Percentiles rank a stretch among this genome's conserved stretches.
Conservation (phyloP, 179 eudicot genomes). For the Sideroxylon spinosum region DNA sequence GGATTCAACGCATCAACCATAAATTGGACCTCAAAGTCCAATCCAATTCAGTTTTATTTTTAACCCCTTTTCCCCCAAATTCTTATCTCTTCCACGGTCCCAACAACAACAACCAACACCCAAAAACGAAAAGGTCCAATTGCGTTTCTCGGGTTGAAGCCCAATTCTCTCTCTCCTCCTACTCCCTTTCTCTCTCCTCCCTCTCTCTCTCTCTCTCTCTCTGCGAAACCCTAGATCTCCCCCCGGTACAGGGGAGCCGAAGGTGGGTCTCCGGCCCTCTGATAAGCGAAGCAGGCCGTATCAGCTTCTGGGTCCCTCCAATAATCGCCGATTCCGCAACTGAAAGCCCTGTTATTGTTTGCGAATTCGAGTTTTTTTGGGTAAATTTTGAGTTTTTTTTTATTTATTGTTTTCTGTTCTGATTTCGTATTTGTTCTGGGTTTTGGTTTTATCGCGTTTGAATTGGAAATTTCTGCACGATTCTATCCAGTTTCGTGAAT, state of each 20-base stretch:
- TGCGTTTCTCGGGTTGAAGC: slow-evolving; percentile 32
- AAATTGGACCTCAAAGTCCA: slow-evolving; percentile 52
- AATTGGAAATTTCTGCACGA: background rate
- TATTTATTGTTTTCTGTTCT: background rate
- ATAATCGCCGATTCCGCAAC: slow-evolving; percentile 4
- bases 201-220: too few species aligned
- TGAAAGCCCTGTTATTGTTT: background rate
- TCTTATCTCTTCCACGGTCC: slow-evolving; percentile 20
- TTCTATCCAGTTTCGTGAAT: background rate
- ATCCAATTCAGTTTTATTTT: slow-evolving; percentile 40
- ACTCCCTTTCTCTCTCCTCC: slow-evolving; percentile 8
- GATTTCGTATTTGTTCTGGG: background rate
- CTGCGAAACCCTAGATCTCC: slow-evolving; percentile 48
- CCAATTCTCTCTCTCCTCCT: slow-evolving; percentile 48
- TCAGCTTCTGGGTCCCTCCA: slow-evolving; percentile 10
- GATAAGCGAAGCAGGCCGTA: background rate
- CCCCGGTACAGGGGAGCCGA: slow-evolving; percentile 15
- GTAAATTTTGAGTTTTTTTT: background rate
- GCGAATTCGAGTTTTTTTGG: background rate
- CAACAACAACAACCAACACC: slow-evolving; percentile 4
- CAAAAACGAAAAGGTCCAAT: slow-evolving; percentile 17
- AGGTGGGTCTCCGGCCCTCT: slow-evolving; percentile 8
- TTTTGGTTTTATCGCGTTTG: background rate
- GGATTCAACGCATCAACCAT: background rate
- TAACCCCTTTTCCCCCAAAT: slow-evolving; percentile 7